Percentiles rank a stretch among this genome's conserved stretches.
These are phyloP conservation scores for Umbelopsis sp. DNA, from an alignment of 192 early-diverging fungal species.

Conservation along the genomic window DNA sequence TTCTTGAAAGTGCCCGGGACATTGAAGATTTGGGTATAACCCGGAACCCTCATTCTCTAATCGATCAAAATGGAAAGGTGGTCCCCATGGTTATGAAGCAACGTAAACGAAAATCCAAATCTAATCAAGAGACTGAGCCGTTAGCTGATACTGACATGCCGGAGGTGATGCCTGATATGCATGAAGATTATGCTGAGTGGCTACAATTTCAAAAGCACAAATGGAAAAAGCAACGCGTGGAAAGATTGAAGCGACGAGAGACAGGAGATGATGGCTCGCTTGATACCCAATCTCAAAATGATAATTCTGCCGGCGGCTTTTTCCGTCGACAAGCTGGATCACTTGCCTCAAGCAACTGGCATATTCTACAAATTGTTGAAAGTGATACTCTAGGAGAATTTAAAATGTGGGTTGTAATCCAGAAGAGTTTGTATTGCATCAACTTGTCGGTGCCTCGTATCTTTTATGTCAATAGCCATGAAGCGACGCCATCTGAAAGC, in stretches of 20 bases:
- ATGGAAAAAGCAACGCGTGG: constrained; percentile 66
- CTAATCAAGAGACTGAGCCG: background rate
- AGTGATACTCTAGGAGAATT: constrained; percentile 88
- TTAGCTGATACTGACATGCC: constrained; percentile 52
- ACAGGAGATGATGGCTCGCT: constrained; percentile 2
- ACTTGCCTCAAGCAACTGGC: constrained; percentile 72
- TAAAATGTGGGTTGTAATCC: constrained; percentile 80
- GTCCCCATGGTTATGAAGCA: constrained; percentile 23
- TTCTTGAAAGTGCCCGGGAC: constrained; percentile 36
- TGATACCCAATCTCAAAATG: background rate
- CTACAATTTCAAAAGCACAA: constrained; percentile 75
- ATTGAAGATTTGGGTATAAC: constrained; percentile 61
- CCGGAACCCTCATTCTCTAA: background rate
- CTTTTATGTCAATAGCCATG: constrained; percentile 83
- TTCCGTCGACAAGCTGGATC: constrained; percentile 71
- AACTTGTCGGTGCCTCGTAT: constrained; percentile 77
- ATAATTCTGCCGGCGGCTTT: constrained; percentile 52
- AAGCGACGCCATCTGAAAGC: constrained; percentile 25
- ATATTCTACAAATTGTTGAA: constrained; percentile 84
- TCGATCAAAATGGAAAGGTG: constrained; percentile 5
- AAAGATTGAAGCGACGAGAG: constrained; percentile 52
- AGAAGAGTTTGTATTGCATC: constrained; percentile 70
- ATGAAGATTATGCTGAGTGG: constrained; percentile 74
- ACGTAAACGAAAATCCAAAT: constrained; percentile 23
- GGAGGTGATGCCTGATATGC: constrained; percentile 64